Percentiles rank a stretch among this genome's conserved stretches.
Evolutionary conservation across 2,329 filamentous ascomycete genomes (phyloP).

Genomic region (Grosmannia serpens): DNA sequence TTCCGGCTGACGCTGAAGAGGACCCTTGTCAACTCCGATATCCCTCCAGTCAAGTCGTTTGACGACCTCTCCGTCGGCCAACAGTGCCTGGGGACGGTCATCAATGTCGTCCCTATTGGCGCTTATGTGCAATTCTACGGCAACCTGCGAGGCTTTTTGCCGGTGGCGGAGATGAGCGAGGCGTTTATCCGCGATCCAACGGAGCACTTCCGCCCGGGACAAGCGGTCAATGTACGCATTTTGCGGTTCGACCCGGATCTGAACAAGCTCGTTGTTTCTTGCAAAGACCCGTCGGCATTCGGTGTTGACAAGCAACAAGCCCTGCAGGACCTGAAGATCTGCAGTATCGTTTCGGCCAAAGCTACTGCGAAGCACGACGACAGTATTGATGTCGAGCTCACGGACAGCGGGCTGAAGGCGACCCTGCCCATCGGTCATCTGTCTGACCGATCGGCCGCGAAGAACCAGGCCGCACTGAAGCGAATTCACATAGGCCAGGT

Average conservation of each 20-base stretch:
- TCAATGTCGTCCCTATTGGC: slow-evolving; percentile 66
- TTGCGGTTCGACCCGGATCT: slow-evolving; percentile 63
- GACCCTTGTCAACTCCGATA: slow-evolving; percentile 80
- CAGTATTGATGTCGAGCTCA: slow-evolving; percentile 65
- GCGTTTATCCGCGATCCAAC: slow-evolving; percentile 82
- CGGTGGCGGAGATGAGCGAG: slow-evolving; percentile 95
- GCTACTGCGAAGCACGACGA: slow-evolving; percentile 74
- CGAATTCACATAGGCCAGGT: slow-evolving; percentile 77
- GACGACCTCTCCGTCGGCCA: slow-evolving; percentile 61
- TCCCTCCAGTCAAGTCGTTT: slow-evolving; percentile 66
- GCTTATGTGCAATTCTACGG: slow-evolving; percentile 92
- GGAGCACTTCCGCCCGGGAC: slow-evolving; percentile 80
- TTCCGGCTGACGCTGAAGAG: slow-evolving; percentile 90
- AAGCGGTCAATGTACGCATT: slow-evolving; percentile 86
- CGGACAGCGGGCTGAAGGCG: slow-evolving; percentile 63
- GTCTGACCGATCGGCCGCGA: slow-evolving; percentile 71
- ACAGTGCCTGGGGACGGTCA: slow-evolving; percentile 75
- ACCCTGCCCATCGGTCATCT: slow-evolving; percentile 68
- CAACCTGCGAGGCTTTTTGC: slow-evolving; percentile 70
- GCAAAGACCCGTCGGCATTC: slow-evolving; percentile 76
- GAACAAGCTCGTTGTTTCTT: slow-evolving; percentile 72
- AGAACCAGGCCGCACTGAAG: slow-evolving; percentile 65
- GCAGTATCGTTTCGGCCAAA: slow-evolving; percentile 63
- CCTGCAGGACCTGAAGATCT: slow-evolving; percentile 61
- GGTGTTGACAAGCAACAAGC: slow-evolving; percentile 65